phyloP scores from a whole-genome alignment of 352 stramenopile species.

The Globisporangium nagaii region DNA sequence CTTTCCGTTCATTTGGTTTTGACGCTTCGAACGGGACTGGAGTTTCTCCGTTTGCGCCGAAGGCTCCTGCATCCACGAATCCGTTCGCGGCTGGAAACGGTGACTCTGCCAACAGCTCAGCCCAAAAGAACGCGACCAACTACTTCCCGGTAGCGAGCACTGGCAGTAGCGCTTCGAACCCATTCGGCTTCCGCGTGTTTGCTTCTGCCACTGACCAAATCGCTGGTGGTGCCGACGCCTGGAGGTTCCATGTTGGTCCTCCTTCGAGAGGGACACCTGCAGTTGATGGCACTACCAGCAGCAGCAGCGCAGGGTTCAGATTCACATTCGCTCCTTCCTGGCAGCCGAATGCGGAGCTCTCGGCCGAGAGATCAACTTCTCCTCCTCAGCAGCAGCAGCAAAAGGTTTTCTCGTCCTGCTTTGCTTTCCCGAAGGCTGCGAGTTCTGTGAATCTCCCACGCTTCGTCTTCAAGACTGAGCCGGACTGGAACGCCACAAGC shows the following conservation, averaged over 20 bases:
- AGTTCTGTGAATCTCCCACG: not conserved
- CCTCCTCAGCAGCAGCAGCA: no score
- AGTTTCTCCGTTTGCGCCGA: not conserved
- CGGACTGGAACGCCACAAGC: constrained; percentile 2
- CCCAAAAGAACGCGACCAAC: not conserved
- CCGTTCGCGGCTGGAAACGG: not conserved
- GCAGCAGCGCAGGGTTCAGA: not conserved
- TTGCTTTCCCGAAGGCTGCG: not conserved
- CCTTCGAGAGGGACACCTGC: not conserved
- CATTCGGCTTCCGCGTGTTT: not conserved
- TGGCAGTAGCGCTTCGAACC: not conserved
- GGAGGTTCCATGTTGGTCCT: not conserved
- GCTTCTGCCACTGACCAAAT: not conserved
- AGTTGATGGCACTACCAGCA: not conserved
- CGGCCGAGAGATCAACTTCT: not conserved
- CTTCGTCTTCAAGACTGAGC: not conserved
- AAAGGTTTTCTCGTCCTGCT: constrained; percentile 1
- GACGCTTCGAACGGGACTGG: not conserved
- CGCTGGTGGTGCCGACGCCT: not conserved
- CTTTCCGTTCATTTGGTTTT: not conserved
- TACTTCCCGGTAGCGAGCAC: not conserved
- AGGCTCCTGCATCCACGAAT: not conserved
- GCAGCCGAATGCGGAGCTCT: not conserved
- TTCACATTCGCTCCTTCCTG: constrained; percentile 9
- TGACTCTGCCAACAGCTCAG: not conserved